Percentiles rank a stretch among this genome's conserved stretches.
These are phyloP conservation scores for Phaffia tasmanica DNA, from an alignment of 768 basidiomycete genomes.

Conservation along the genomic window DNA sequence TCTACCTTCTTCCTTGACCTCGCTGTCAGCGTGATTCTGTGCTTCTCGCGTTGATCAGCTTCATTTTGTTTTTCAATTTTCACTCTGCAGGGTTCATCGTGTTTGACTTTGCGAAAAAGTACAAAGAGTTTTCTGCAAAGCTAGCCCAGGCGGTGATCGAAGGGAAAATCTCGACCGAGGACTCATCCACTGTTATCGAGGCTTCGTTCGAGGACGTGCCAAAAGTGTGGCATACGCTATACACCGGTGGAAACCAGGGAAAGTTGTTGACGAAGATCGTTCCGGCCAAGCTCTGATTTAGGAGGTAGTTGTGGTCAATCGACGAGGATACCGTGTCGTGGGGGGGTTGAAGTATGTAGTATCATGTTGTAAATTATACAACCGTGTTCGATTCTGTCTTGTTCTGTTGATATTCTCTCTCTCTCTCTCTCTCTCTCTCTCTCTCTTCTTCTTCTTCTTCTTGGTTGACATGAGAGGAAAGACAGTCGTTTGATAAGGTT, in stretches of 20 bases:
- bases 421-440: background rate
- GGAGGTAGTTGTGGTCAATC: background rate
- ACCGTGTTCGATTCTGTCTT: background rate
- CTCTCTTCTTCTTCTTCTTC: background rate
- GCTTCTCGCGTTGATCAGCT: background rate
- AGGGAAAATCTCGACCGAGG: constrained; percentile 29
- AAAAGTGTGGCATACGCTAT: constrained; percentile 29
- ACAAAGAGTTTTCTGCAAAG: constrained; percentile 23
- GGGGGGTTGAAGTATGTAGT: no score
- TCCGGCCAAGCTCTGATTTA: no score
- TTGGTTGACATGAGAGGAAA: no score
- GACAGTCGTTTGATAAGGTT: no score
- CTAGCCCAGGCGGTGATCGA: constrained; percentile 28
- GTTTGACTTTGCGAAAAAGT: constrained; percentile 26
- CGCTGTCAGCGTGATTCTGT: background rate
- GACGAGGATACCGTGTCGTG: no score
- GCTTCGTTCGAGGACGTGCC: constrained; percentile 33
- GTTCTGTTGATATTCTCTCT: background rate
- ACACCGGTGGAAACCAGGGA: constrained; percentile 31
- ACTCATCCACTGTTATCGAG: constrained; percentile 30
- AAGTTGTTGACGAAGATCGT: constrained; percentile 32
- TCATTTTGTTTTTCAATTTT: no score
- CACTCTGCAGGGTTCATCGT: constrained; percentile 27
- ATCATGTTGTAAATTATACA: no score
- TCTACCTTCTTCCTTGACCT: background rate